Conservation (phyloP, 495 filamentous ascomycete genomes). For the Penicillium canariense region DNA sequence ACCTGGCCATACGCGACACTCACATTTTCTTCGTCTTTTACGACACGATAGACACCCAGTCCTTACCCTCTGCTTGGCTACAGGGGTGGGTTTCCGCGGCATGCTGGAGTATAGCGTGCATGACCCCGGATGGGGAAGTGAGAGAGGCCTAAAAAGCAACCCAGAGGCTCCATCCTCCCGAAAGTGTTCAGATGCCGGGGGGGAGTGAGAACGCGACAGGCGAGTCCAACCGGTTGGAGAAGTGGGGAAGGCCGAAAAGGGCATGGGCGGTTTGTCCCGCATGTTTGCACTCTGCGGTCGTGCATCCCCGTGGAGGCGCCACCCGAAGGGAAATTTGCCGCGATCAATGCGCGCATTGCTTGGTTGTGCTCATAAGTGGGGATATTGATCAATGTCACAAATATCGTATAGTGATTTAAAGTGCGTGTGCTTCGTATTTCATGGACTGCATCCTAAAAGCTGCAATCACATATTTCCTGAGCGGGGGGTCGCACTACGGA, state of each 20-base stretch:
- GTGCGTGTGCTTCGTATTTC: too few relatives aligned
- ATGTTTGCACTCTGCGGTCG: too few relatives aligned
- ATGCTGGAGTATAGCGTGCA: constrained; percentile 16
- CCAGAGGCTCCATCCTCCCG: constrained; percentile 21
- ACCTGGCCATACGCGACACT: constrained; percentile 2
- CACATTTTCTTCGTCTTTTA: constrained; percentile 29
- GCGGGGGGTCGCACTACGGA: too few relatives aligned
- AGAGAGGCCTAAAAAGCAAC: constrained; percentile 10
- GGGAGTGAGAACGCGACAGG: constrained; percentile 3
- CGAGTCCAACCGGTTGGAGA: neutral
- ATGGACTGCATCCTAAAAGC: too few relatives aligned
- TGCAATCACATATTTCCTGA: too few relatives aligned
- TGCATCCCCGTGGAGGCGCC: too few relatives aligned
- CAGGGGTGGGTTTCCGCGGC: constrained; percentile 29
- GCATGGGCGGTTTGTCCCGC: constrained; percentile 8
- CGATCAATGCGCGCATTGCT: neutral
- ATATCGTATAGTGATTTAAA: too few relatives aligned
- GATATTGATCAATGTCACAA: too few relatives aligned
- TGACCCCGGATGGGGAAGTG: constrained; percentile 15
- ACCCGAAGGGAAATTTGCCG: neutral
- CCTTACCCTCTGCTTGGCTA: constrained; percentile 26
- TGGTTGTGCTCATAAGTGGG: too few relatives aligned
- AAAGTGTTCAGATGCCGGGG: constrained; percentile 11
- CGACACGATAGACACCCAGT: constrained; percentile 30
- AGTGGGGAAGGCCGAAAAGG: constrained; percentile 6